phyloP scores from a whole-genome alignment of 2,329 filamentous ascomycete species.

The Periconia sp. region DNA sequence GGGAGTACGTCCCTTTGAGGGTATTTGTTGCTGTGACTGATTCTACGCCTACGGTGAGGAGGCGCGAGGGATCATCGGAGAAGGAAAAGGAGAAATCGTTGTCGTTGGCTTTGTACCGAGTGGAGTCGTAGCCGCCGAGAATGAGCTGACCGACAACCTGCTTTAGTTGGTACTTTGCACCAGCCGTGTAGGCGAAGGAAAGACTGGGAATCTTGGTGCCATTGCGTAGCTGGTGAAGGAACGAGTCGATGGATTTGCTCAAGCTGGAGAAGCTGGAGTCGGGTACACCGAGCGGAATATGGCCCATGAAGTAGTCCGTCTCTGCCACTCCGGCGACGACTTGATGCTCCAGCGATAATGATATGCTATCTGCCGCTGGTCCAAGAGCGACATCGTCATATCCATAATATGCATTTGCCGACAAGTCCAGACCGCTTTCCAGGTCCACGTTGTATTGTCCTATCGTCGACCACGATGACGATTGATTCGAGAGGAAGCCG shows the following conservation, averaged over 20 bases:
- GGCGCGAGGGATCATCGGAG: conserved; percentile 34
- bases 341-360: conserved; percentile 29
- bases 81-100: conserved; percentile 42
- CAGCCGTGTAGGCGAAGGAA: conserved; percentile 44
- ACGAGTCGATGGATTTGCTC: conserved; percentile 27
- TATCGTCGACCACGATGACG: conserved; percentile 40
- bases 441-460: conserved; percentile 39
- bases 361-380: conserved; percentile 20
- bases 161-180: conserved; percentile 41
- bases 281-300: conserved; percentile 35
- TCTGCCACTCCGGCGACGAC: conserved; percentile 38
- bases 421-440: conserved; percentile 36
- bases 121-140: conserved; percentile 51
- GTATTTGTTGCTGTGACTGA: conserved; percentile 40
- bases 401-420: conserved; percentile 36
- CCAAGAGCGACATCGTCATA: conserved; percentile 39
- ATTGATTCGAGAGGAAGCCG: conserved; percentile 38
- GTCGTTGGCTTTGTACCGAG: conserved; percentile 38
- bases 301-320: conserved; percentile 36
- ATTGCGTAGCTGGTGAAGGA: conserved; percentile 37
- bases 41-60: conserved; percentile 42
- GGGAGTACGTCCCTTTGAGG: conserved; percentile 40
- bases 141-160: conserved; percentile 44
- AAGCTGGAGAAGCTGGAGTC: conserved; percentile 37
- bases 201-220: conserved; percentile 39